phyloP scores from a whole-genome alignment of 1,139 yeast species.

The Taphrina confusa region DNA sequence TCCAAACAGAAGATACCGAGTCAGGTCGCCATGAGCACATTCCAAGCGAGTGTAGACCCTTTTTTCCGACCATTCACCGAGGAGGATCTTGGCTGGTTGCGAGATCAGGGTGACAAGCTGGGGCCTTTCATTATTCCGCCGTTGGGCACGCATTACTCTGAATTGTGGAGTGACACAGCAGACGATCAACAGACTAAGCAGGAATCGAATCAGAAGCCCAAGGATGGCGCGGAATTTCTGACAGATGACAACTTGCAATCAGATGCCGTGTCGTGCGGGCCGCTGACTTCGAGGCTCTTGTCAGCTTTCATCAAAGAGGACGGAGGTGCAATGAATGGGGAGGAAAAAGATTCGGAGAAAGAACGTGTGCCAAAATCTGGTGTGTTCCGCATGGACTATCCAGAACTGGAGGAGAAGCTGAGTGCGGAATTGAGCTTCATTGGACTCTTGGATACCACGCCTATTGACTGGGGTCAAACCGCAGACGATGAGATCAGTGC shows the following conservation, averaged over 20 bases:
- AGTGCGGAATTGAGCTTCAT: constrained; percentile 85
- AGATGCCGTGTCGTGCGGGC: constrained; percentile 85
- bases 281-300: constrained; percentile 78
- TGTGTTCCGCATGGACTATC: constrained; percentile 57
- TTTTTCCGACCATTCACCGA: constrained; percentile 74
- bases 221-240: constrained; percentile 60
- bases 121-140: constrained; percentile 65
- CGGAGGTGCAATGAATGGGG: constrained; percentile 44
- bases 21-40: constrained; percentile 90
- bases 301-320: constrained; percentile 72
- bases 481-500: constrained; percentile 95
- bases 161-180: constrained; percentile 78
- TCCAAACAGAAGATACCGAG: constrained; percentile 77
- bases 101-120: constrained; percentile 50
- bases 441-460: constrained; percentile 77
- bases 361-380: constrained; percentile 38
- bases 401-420: constrained; percentile 79
- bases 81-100: constrained; percentile 76
- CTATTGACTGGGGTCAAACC: constrained; percentile 54
- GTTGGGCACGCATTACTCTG: constrained; percentile 76
- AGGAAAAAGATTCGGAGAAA: constrained; percentile 41
- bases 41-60: constrained; percentile 80
- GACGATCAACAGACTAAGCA: constrained; percentile 13
- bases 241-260: constrained; percentile 67
- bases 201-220: constrained; percentile 19